Conservation (phyloP, 169 alveolate species). For the Cryptosporidium viatorum region DNA sequence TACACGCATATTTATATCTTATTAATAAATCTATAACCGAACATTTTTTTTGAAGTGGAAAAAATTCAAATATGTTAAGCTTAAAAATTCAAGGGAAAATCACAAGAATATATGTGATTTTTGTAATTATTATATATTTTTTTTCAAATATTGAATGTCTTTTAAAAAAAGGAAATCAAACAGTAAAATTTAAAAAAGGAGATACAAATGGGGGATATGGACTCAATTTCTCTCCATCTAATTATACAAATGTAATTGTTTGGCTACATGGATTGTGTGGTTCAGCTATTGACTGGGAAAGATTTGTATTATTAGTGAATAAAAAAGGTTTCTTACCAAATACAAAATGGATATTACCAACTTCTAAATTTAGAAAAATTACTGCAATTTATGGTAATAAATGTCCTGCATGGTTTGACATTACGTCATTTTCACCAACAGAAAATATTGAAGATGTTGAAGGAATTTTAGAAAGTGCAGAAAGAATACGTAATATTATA, state of each 20-base stretch:
- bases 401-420: slow-evolving; percentile 72
- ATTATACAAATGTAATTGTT: slow-evolving; percentile 14
- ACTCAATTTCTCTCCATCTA: slow-evolving; percentile 16
- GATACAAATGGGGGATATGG: slow-evolving; percentile 50
- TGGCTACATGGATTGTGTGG: slow-evolving; percentile 69
- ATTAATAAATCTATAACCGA: not conserved
- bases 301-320: not conserved
- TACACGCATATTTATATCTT: not conserved
- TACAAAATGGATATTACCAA: slow-evolving; percentile 65
- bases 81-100: not conserved
- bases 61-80: not conserved
- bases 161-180: slow-evolving; percentile 9
- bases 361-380: slow-evolving; percentile 24
- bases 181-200: slow-evolving; percentile 15
- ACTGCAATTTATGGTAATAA: slow-evolving; percentile 32
- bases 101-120: not conserved
- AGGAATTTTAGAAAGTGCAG: slow-evolving; percentile 65
- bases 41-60: not conserved
- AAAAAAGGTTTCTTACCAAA: slow-evolving; percentile 5
- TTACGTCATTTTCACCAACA: slow-evolving; percentile 3
- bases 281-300: slow-evolving; percentile 55
- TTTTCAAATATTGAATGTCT: slow-evolving; percentile 16
- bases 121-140: not conserved
- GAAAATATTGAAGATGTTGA: slow-evolving; percentile 34
- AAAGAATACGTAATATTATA: slow-evolving; percentile 33